Percentiles rank a stretch among this genome's conserved stretches.
Evolutionary conservation across 352 stramenopile genomes (phyloP).

Genomic region (Globisporangium paddicum): DNA sequence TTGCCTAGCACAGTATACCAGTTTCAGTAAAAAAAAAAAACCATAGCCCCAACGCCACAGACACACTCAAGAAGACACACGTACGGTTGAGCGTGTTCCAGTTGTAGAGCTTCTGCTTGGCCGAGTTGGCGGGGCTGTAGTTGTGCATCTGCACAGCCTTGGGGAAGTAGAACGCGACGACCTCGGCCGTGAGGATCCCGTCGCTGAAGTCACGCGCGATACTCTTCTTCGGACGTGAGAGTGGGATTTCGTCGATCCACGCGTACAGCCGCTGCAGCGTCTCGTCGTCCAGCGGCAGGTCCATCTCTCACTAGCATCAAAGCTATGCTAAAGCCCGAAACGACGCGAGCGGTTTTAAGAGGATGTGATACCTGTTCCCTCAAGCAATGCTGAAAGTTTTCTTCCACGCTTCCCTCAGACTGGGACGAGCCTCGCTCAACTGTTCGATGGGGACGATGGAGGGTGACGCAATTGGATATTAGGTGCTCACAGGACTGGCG

Average conservation of each 20-base stretch:
- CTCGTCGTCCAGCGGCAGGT: conserved; percentile 80
- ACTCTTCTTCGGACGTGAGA: conserved; percentile 94
- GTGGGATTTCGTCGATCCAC: conserved; percentile 94
- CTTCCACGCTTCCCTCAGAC: no score
- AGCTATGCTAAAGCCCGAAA: conserved; percentile 16
- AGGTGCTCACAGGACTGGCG: no score
- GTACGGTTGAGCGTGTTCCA: conserved; percentile 93
- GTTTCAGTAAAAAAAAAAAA: no score
- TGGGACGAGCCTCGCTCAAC: no score
- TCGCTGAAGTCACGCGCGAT: conserved; percentile 96
- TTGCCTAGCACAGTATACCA: conserved; percentile 46
- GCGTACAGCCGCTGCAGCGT: conserved; percentile 92
- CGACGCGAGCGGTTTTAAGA: conserved; percentile 19
- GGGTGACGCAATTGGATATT: no score
- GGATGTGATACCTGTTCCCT: no score
- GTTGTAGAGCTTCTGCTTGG: conserved; percentile 95
- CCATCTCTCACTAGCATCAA: conserved; percentile 33
- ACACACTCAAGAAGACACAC: conserved; percentile 12
- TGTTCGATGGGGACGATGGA: no score
- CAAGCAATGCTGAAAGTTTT: no score
- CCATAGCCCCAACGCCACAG: not conserved
- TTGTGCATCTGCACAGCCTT: conserved; percentile 96
- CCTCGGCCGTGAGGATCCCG: conserved; percentile 86
- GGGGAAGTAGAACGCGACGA: conserved; percentile 94
- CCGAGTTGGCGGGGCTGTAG: conserved; percentile 91